Evolutionary conservation across 805 yeast genomes (phyloP), one percentile per base, ranked within the genome.

Genomic region (Metschnikowia orientalis): DNA sequence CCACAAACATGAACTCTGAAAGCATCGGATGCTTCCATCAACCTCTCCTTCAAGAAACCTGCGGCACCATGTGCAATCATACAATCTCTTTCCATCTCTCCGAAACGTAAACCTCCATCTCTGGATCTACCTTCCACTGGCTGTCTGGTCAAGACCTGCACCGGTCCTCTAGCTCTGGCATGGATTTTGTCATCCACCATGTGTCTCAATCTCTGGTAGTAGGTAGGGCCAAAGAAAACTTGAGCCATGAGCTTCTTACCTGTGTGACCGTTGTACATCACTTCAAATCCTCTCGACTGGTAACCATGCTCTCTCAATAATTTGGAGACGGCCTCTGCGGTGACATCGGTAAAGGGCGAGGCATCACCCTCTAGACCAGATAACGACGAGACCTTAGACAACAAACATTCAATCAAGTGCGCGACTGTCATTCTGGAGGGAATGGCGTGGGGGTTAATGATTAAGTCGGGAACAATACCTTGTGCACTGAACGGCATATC

Each of bases 381-480:
- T 50, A 92, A 71, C 2, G 97, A 79, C 4, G 97, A 89, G 26
- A 92, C 97, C 65, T 92, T 92, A 31, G 95, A 83, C 51, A 92
- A 70, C 60, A 92, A 71, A 82, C 98, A 92, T 71, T 92, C 99
- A 63, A 92, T 90, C 71, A 92, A 81, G 72, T 92, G 97, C 30
- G 98, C 99, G 41, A 92, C 98, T 24, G 99, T 92, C 99, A 92
- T 92, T 76, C 99, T 97, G 38, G 99, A 92, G 49, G 99, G 99
- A 75, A 92, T 92, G 57, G 97, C 98, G 65, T 92, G 99, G 2
- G 99, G 99, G 61, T 92, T 92, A 59, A 92, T 92, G 53, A 92
- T 87, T 56, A 92, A 72, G 67, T 92, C 99, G 6, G 99, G 99
- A 23, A 90, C 97, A 57, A 90, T 63, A 61, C 99, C 99, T 60